Conservation (phyloP, 768 basidiomycete species). For the Rhodotorula babjevae region DNA sequence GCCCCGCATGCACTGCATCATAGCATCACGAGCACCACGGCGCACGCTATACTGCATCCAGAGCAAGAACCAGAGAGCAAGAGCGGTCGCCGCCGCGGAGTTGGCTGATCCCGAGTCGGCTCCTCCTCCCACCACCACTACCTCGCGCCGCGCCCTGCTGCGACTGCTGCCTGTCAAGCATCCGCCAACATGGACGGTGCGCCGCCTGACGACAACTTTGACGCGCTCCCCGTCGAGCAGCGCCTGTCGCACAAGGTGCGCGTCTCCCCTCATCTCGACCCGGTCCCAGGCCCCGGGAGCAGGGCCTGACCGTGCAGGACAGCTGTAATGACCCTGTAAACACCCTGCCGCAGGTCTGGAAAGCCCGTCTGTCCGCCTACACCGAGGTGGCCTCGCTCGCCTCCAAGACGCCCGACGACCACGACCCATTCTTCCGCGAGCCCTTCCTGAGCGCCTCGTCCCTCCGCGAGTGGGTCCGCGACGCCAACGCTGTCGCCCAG, state of each 20-base stretch:
- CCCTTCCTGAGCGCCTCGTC: slow-evolving; percentile 65
- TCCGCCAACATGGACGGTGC: slow-evolving; percentile 70
- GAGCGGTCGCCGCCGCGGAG: no score
- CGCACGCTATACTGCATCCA: no score
- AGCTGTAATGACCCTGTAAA: background rate
- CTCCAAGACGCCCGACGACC: slow-evolving; percentile 81
- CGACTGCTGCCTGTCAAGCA: background rate
- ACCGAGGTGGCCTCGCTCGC: slow-evolving; percentile 77
- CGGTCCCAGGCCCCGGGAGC: background rate
- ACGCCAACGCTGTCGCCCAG: slow-evolving; percentile 93
- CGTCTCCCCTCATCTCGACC: background rate
- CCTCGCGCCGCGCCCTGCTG: no score
- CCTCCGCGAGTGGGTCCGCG: slow-evolving; percentile 68
- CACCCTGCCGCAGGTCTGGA: slow-evolving; percentile 68
- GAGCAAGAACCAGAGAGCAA: no score
- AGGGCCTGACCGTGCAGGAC: no score
- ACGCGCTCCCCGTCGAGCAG: slow-evolving; percentile 67
- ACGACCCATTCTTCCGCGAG: slow-evolving; percentile 82
- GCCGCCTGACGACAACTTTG: slow-evolving; percentile 91
- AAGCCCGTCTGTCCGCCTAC: slow-evolving; percentile 90
- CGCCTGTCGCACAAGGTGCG: slow-evolving; percentile 72
- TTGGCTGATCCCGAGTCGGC: no score
- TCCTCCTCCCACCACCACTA: no score
- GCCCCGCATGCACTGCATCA: no score
- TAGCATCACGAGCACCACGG: no score